phyloP scores from a whole-genome alignment of 306 rosid genomes.

The Pyrus bretschneideri region DNA sequence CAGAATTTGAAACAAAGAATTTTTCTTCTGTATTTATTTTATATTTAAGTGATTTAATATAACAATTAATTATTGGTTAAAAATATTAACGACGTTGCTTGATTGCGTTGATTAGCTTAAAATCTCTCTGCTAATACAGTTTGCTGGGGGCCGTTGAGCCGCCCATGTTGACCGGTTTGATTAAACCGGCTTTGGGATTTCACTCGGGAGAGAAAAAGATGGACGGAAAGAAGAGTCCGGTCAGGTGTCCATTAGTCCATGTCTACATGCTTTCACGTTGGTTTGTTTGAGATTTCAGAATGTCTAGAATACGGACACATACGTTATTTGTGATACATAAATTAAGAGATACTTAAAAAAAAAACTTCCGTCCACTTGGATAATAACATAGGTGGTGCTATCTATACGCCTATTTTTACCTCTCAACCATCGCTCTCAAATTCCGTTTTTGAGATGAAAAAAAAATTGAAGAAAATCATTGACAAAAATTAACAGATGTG shows the following conservation, averaged over 20 bases:
- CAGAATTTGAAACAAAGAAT: constrained; percentile 1
- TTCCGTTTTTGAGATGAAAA: too few relatives aligned
- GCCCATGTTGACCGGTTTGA: constrained; percentile 10
- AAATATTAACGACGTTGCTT: neutral
- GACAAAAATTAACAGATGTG: too few relatives aligned
- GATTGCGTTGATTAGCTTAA: neutral
- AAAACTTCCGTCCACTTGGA: too few relatives aligned
- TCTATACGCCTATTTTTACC: too few relatives aligned
- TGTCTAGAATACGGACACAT: too few relatives aligned
- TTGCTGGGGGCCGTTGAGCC: neutral
- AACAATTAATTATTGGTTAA: neutral
- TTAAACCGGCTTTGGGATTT: neutral
- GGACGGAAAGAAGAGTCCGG: neutral
- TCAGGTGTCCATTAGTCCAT: neutral
- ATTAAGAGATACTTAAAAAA: too few relatives aligned
- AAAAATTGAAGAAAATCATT: too few relatives aligned
- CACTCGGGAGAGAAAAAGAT: neutral
- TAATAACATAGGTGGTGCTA: too few relatives aligned
- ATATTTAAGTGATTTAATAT: neutral
- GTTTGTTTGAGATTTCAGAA: neutral
- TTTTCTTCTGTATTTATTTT: neutral
- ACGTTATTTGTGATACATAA: too few relatives aligned
- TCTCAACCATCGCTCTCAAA: too few relatives aligned
- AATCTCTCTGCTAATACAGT: neutral
- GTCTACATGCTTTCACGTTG: constrained; percentile 1